Evolutionary conservation across 2,329 filamentous ascomycete genomes (phyloP).

Genomic region (Ophiostoma angusticollis): DNA sequence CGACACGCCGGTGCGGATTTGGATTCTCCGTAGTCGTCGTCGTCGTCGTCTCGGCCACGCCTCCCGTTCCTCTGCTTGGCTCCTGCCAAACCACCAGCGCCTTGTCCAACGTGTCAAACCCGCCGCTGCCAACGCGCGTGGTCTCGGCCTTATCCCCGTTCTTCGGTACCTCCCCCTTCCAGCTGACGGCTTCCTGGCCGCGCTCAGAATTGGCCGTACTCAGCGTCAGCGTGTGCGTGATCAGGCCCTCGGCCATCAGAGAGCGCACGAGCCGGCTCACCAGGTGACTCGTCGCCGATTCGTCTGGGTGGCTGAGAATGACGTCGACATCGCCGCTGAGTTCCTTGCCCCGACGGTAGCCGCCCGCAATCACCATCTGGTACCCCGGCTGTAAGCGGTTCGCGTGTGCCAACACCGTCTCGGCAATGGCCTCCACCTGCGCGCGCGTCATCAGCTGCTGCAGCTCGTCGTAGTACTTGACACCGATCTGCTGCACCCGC

Average conservation of each 20-base stretch:
- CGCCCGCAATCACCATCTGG: constrained; percentile 56
- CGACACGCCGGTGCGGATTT: constrained; percentile 70
- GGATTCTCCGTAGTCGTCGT: constrained; percentile 21
- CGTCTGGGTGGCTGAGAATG: constrained; percentile 66
- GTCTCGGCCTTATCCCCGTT: constrained; percentile 3
- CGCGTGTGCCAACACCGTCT: constrained; percentile 53
- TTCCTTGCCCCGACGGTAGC: constrained; percentile 67
- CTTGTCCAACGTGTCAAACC: constrained; percentile 85
- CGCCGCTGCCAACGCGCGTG: constrained; percentile 29
- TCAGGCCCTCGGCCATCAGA: constrained; percentile 55
- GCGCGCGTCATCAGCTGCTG: constrained; percentile 52
- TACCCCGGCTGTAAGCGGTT: constrained; percentile 44
- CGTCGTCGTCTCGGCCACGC: constrained; percentile 22
- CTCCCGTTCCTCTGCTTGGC: constrained; percentile 24
- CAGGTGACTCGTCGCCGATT: constrained; percentile 54
- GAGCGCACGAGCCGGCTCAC: constrained; percentile 56
- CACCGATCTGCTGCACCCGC: constrained; percentile 79
- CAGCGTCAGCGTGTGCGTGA: constrained; percentile 71
- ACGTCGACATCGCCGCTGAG: constrained; percentile 74
- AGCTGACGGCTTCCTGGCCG: constrained; percentile 47
- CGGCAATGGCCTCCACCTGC: constrained; percentile 61
- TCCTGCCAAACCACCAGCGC: constrained; percentile 87
- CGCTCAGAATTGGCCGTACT: constrained; percentile 59
- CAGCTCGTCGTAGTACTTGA: constrained; percentile 91
- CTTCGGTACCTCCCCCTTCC: constrained; percentile 31